Base-by-base conservation (phyloP, 1,284 basidiomycete genomes). In the Spongiforma sp. region DNA sequence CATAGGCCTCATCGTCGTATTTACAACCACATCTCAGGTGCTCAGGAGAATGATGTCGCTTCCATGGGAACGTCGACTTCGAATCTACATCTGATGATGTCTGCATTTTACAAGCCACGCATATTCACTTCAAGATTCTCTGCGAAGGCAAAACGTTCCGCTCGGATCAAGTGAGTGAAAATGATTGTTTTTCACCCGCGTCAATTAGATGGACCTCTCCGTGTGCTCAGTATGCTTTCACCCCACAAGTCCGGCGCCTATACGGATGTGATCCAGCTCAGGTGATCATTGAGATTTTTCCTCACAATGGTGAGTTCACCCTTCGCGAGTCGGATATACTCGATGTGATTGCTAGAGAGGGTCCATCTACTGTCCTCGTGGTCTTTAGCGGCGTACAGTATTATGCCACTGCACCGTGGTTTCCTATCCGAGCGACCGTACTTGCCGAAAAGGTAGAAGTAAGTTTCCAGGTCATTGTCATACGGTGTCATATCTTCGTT, bases 341-440 rank as follows among this genome's bases (percentile, higher is more conserved):
- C 24, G 82, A 85, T 53, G 82, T 82, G 43, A 89, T 99, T 71
- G 86, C 88, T 59, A 83, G 86, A 69, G 86, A 96, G 75, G 93
- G 93, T 24, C 65, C 81, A 37, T 83, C 86, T 67, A 94, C 98
- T 68, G 93, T 96, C 30, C 84, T 98, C 58, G 94, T 98, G 62
- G 86, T 97, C 67, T 92, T 98, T 73, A 90, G 91, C 62, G 94
- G 95, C 1, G 87, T 98, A 14, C 97, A 99, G 78, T 99, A 96
- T 82, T 99, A 98, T 80, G 97, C 95, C n/a, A n/a, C n/a, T 17
- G 98, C 96, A n/a, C 96, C 99, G 79, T 88, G 85, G 77, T 99
- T 99, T 79, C 91, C 95, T 62, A 94, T 98, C 80, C 74, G 91
- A 73, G 79, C 81, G 30, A 92, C 99, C 73, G 95, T 95, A 19